Base-by-base conservation (phyloP, 2,329 filamentous ascomycete genomes). In the Coniella vitis region DNA sequence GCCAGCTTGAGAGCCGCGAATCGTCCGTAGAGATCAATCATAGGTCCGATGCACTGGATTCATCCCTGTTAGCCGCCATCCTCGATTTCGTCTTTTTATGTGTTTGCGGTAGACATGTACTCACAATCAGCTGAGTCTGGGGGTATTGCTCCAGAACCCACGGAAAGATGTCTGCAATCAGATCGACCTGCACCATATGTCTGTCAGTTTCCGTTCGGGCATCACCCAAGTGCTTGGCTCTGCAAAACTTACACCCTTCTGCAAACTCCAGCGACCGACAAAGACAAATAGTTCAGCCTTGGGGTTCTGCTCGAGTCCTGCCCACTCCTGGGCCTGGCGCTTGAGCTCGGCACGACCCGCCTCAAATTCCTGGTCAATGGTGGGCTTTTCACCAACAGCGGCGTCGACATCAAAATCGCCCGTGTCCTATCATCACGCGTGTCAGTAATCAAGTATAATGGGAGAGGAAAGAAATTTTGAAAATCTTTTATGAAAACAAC, bases 231-330 rank as follows among this genome's bases (percentile, higher is more conserved):
- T 1, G 8, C n/a, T n/a, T 4, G 35, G 8, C 16, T 3, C 3
- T 37, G 25, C 5, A 29, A 5, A 9, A 37, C 35, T 4, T 37
- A 37, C 72, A 45, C 81, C 81, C 62, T 86, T 86, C 59, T 86
- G 81, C 73, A 82, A 77, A 16, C 76, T 81, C 82, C 81, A 86
- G 54, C 81, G 75, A 49, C 81, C 81, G 38, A 85, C 81, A 55
- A 86, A 86, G 9, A 85, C 81, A 54, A 85, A 75, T 14, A 86
- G 68, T 49, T 85, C 79, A 2, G 82, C 81, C 31, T 79, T 69
- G 2, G 79, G 74, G 55, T 81, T 74, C 46, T 79, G 71, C 7
- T 81, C 69, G 2, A 86, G 69, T 13, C 79, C 79, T 37, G 81
- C 81, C 81, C 82, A 86, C 63, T 83, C 77, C 58, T 85, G 81